Percentiles rank a stretch among this genome's conserved stretches.
Evolutionary conservation across 139 green algal species (phyloP).

Genomic region (Gonium pectorale): DNA sequence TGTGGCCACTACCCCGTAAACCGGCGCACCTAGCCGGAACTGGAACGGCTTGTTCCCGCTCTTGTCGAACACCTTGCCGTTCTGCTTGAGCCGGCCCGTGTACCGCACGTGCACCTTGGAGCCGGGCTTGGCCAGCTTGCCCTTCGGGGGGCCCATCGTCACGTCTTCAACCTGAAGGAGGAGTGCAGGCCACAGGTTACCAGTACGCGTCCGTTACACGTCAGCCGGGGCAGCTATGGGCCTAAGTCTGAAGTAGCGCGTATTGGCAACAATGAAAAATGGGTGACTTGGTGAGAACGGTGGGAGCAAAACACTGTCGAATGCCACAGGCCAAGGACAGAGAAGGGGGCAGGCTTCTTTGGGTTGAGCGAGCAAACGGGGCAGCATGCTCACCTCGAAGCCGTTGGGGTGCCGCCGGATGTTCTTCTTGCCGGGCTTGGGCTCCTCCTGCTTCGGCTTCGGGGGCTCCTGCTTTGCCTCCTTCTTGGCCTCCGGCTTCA

Average conservation of each 20-base stretch:
- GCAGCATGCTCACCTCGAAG: conserved; percentile 30
- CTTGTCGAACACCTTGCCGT: conserved; percentile 92
- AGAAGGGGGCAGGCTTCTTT: too few relatives aligned
- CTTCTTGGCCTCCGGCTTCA: conserved; percentile 1
- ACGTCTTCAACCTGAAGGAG: conserved; percentile 84
- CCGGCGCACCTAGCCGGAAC: conserved; percentile 84
- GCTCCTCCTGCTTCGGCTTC: background rate
- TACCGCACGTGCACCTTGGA: conserved; percentile 76
- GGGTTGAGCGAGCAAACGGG: too few relatives aligned
- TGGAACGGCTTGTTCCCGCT: conserved; percentile 82
- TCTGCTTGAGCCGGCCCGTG: conserved; percentile 81
- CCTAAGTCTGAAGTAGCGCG: too few relatives aligned
- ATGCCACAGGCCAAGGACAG: too few relatives aligned
- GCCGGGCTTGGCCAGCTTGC: conserved; percentile 83
- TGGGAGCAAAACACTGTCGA: too few relatives aligned
- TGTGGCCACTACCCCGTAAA: too few relatives aligned
- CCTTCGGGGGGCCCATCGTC: conserved; percentile 68
- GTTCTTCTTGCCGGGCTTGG: conserved; percentile 46
- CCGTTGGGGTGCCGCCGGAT: conserved; percentile 68
- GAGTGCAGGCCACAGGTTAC: too few relatives aligned
- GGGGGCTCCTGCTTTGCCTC: background rate
- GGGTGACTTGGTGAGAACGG: too few relatives aligned
- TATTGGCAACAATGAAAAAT: too few relatives aligned
- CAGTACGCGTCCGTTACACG: too few relatives aligned
- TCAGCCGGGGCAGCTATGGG: too few relatives aligned